These are phyloP conservation scores for Fusarium foetens DNA, from an alignment of 2,329 filamentous ascomycete species.

Conservation along the genomic window DNA sequence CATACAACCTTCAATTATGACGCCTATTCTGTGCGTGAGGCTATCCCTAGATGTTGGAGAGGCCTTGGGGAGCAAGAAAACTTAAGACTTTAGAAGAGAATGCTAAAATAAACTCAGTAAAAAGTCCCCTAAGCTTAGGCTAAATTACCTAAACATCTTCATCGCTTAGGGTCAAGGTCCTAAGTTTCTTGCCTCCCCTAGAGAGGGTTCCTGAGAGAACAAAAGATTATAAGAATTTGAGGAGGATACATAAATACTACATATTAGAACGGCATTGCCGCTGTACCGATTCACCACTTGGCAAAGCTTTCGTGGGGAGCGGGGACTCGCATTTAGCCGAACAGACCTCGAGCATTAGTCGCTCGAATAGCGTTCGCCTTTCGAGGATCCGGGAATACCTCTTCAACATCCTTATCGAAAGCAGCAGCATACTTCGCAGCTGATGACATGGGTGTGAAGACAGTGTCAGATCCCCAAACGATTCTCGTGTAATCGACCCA, in stretches of 20 bases:
- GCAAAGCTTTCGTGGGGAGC: background rate
- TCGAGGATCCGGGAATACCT: background rate
- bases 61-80: fast-evolving
- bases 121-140: background rate
- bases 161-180: no score
- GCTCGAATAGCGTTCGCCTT: conserved; percentile 14
- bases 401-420: conserved; percentile 14
- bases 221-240: fast-evolving
- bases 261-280: background rate
- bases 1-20: fast-evolving
- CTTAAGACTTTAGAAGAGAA: fast-evolving
- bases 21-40: background rate
- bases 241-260: background rate
- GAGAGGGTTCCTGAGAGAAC: fast-evolving
- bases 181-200: no score
- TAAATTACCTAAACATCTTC: no score
- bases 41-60: fast-evolving
- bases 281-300: background rate
- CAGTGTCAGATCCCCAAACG: conserved; percentile 20
- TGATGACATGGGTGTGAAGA: conserved; percentile 7
- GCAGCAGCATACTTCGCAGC: conserved; percentile 13
- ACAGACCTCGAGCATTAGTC: background rate
- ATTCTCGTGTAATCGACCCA: conserved; percentile 19
- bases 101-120: fast-evolving
- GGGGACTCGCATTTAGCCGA: background rate